phyloP scores from a whole-genome alignment of 176 grass and related monocot species.

The Oropetium thomaeum region DNA sequence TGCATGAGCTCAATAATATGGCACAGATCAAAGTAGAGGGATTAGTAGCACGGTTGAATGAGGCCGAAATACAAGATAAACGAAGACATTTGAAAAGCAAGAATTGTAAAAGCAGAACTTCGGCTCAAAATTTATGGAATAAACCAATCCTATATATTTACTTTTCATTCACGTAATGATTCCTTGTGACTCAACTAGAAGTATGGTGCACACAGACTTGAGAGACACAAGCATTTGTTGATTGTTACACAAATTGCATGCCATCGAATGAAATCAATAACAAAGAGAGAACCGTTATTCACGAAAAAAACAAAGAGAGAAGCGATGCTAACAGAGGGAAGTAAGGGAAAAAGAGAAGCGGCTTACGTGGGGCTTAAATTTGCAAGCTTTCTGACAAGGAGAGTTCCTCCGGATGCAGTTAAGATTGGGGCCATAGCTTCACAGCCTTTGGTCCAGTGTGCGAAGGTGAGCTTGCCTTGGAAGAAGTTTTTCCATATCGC shows the following conservation, averaged over 20 bases:
- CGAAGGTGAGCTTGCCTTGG: constrained; percentile 76
- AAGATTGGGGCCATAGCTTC: constrained; percentile 66
- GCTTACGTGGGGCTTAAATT: constrained; percentile 59
- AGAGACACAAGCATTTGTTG: background rate
- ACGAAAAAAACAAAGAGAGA: background rate
- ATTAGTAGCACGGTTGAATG: background rate
- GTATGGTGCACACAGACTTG: background rate
- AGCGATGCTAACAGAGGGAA: background rate
- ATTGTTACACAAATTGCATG: background rate
- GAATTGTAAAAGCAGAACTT: background rate
- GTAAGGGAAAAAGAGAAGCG: background rate
- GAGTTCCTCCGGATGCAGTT: constrained; percentile 33
- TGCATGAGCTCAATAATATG: background rate
- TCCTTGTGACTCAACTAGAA: background rate
- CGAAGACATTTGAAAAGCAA: background rate
- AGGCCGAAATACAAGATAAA: background rate
- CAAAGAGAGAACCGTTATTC: background rate
- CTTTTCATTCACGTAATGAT: background rate
- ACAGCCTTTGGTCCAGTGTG: constrained; percentile 67
- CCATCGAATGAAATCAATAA: background rate
- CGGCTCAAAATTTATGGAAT: background rate
- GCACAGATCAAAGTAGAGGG: background rate
- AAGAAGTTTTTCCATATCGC: constrained; percentile 75
- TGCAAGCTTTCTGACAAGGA: constrained; percentile 81
- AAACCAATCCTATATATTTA: background rate